A percentile compares a stretch with the other conserved stretches of the same genome.
phyloP scores from a whole-genome alignment of 495 filamentous ascomycete species.

The Trichoderma erinaceum region DNA sequence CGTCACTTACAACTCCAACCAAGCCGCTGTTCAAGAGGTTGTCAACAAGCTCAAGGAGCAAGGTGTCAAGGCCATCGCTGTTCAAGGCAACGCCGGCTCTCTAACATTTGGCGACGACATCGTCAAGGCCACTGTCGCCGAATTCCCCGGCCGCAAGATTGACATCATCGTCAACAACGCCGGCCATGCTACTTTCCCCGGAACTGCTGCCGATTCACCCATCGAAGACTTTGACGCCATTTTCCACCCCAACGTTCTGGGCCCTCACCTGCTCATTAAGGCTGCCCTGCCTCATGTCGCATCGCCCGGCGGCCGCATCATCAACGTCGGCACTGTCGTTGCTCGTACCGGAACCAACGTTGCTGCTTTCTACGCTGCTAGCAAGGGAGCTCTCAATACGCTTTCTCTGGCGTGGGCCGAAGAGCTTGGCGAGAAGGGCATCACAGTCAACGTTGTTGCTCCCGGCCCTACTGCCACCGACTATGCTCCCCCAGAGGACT shows the following conservation, averaged over 20 bases:
- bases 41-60: constrained; percentile 18
- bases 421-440: constrained; percentile 21
- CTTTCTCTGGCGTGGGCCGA: constrained; percentile 18
- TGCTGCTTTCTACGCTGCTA: constrained; percentile 17
- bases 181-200: not conserved
- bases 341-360: constrained; percentile 13
- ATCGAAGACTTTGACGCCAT: constrained; percentile 18
- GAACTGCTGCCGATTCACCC: not conserved
- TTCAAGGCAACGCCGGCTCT: constrained; percentile 21
- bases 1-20: constrained; percentile 22
- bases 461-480: constrained; percentile 24
- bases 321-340: constrained; percentile 18
- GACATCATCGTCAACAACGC: constrained; percentile 28
- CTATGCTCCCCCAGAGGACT: constrained; percentile 19
- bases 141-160: constrained; percentile 17
- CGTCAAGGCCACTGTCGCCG: constrained; percentile 12
- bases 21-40: constrained; percentile 18
- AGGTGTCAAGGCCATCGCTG: constrained; percentile 19
- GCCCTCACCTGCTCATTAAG: constrained; percentile 19
- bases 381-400: constrained; percentile 20
- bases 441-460: constrained; percentile 22
- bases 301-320: constrained; percentile 19
- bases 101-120: constrained; percentile 20
- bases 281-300: constrained; percentile 20
- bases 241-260: constrained; percentile 20